Conservation (phyloP, 805 yeast genomes). For the Clavispora phyllophila region DNA sequence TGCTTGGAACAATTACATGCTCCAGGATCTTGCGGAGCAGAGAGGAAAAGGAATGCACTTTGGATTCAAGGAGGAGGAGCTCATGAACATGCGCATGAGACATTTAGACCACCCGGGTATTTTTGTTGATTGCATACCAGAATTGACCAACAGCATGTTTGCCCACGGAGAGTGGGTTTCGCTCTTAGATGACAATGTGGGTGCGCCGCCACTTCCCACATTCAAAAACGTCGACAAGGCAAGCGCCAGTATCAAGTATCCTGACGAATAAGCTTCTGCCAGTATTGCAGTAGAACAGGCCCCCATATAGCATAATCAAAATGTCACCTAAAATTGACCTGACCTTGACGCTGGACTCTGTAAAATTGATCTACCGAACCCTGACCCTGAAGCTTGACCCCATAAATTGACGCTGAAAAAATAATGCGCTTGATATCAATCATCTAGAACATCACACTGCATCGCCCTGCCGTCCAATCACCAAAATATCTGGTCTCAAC, state of each 20-base stretch:
- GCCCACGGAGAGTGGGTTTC: slow-evolving; percentile 17
- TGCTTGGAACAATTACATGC: slow-evolving; percentile 16
- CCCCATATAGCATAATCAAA: too few species aligned
- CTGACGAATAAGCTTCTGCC: slow-evolving; percentile 21
- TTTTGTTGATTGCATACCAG: slow-evolving; percentile 28
- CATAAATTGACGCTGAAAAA: too few species aligned
- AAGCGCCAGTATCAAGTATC: slow-evolving; percentile 39
- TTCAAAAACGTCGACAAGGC: slow-evolving; percentile 67
- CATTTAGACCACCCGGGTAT: slow-evolving; percentile 34
- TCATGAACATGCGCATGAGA: slow-evolving; percentile 14
- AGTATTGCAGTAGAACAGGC: too few species aligned
- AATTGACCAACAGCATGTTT: slow-evolving; percentile 25
- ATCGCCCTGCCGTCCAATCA: slow-evolving; percentile 62
- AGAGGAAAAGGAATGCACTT: slow-evolving; percentile 1
- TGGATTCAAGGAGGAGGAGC: slow-evolving; percentile 16
- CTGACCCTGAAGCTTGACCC: too few species aligned
- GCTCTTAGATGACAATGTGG: slow-evolving; percentile 15
- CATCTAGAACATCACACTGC: too few species aligned
- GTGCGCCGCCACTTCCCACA: slow-evolving; percentile 42
- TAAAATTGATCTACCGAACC: too few species aligned
- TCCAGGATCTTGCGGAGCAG: slow-evolving; percentile 13
- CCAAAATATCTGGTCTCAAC: slow-evolving; percentile 48
- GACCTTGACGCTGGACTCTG: too few species aligned
- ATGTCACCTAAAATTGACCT: too few species aligned
- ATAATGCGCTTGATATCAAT: too few species aligned